These are phyloP conservation scores for Neurospora terricola DNA, from an alignment of 495 filamentous ascomycete species.

Conservation along the genomic window DNA sequence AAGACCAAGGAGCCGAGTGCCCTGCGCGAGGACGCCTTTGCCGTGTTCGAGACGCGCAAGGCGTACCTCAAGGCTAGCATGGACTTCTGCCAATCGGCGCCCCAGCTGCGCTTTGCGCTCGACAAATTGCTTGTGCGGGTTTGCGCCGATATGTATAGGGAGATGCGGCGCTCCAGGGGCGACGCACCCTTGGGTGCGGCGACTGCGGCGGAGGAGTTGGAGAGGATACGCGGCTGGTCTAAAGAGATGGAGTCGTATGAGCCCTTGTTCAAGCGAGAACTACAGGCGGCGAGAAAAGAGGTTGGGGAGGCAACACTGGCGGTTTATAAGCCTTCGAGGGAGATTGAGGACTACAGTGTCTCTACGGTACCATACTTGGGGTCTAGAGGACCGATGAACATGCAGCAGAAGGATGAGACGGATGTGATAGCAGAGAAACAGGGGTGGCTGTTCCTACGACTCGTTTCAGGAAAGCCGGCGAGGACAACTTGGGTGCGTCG, in stretches of 20 bases:
- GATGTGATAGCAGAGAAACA: conserved; percentile 65
- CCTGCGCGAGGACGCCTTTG: conserved; percentile 88
- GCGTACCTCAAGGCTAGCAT: conserved; percentile 83
- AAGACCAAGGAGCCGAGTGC: conserved; percentile 91
- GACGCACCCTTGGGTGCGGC: conserved; percentile 21
- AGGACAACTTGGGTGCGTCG: conserved; percentile 77
- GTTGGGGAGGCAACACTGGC: conserved; percentile 70
- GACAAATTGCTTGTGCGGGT: conserved; percentile 79
- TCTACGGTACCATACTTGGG: conserved; percentile 80
- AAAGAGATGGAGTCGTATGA: conserved; percentile 86
- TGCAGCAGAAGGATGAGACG: conserved; percentile 36
- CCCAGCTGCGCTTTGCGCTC: conserved; percentile 67
- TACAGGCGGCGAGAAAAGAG: conserved; percentile 66
- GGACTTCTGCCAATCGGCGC: conserved; percentile 83
- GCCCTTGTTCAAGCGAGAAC: conserved; percentile 64
- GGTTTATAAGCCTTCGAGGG: conserved; percentile 68
- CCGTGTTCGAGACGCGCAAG: conserved; percentile 88
- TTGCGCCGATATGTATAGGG: conserved; percentile 76
- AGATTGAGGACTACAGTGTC: conserved; percentile 84
- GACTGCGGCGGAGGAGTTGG: conserved; percentile 53
- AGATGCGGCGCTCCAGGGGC: conserved; percentile 61
- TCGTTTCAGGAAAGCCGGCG: conserved; percentile 76
- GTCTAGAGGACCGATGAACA: conserved; percentile 52
- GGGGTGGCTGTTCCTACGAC: conserved; percentile 83
- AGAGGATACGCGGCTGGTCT: conserved; percentile 82